Evolutionary conservation across 345 rosid species (phyloP).

Genomic region (Noccaea caerulescens): DNA sequence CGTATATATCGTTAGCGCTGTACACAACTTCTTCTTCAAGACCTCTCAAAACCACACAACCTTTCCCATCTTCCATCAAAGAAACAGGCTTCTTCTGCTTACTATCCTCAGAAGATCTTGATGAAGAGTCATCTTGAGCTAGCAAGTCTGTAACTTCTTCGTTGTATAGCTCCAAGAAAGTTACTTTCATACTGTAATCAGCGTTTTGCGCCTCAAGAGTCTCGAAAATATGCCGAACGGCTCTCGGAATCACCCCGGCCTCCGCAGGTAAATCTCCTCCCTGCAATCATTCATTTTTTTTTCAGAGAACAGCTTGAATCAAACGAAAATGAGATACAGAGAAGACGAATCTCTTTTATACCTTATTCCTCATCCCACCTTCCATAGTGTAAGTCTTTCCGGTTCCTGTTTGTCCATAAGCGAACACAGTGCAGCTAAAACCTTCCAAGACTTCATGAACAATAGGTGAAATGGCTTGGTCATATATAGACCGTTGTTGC

Average conservation of each 20-base stretch:
- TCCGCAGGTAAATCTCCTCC: slow-evolving; percentile 91
- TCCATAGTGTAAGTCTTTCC: slow-evolving; percentile 97
- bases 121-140: slow-evolving; percentile 66
- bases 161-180: slow-evolving; percentile 89
- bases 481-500: slow-evolving; percentile 91
- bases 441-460: slow-evolving; percentile 94
- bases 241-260: slow-evolving; percentile 94
- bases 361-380: slow-evolving; percentile 95
- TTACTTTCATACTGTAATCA: slow-evolving; percentile 89
- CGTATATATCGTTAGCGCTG: slow-evolving; percentile 85
- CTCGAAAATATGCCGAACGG: slow-evolving; percentile 84
- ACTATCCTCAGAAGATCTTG: slow-evolving; percentile 60
- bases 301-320: background rate
- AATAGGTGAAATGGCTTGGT: slow-evolving; percentile 80
- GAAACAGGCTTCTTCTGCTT: slow-evolving; percentile 83
- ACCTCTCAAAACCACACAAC: slow-evolving; percentile 86
- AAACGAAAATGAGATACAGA: background rate
- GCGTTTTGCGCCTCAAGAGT: slow-evolving; percentile 85
- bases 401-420: slow-evolving; percentile 91
- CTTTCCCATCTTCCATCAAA: slow-evolving; percentile 92
- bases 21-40: slow-evolving; percentile 94
- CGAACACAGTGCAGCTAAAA: slow-evolving; percentile 93
- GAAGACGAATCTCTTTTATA: slow-evolving; percentile 21
- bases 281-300: slow-evolving; percentile 40
- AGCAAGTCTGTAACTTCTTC: slow-evolving; percentile 89